Evolutionary conservation across 2,329 filamentous ascomycete genomes (phyloP).

Genomic region (Dendrostoma leiphaemia): DNA sequence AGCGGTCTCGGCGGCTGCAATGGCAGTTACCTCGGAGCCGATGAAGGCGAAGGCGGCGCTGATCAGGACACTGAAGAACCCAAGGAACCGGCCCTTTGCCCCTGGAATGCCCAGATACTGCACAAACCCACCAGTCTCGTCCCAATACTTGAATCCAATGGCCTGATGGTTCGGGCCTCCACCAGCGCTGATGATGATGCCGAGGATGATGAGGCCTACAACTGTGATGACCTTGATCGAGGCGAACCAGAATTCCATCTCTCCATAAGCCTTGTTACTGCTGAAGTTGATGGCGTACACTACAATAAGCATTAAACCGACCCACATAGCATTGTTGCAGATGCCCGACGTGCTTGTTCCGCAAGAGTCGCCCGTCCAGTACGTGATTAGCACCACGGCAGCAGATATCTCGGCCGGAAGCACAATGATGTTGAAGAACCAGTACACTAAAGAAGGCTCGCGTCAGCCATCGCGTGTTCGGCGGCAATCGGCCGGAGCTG

Average conservation of each 20-base stretch:
- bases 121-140: constrained; percentile 64
- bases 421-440: constrained; percentile 14
- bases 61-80: constrained; percentile 68
- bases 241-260: constrained; percentile 77
- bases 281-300: constrained; percentile 60
- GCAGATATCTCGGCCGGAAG: constrained; percentile 18
- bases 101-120: constrained; percentile 52
- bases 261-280: constrained; percentile 70
- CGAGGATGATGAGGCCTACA: constrained; percentile 73
- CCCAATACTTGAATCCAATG: constrained; percentile 74
- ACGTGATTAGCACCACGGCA: constrained; percentile 14
- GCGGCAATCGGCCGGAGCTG: too few species aligned
- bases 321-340: constrained; percentile 16
- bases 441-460: too few species aligned
- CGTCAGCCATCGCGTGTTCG: too few species aligned
- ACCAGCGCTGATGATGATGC: constrained; percentile 72
- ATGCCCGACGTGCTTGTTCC: constrained; percentile 18
- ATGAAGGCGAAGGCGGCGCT: constrained; percentile 70
- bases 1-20: constrained; percentile 74
- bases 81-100: constrained; percentile 60
- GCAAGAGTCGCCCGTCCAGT: constrained; percentile 12
- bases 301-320: neutral
- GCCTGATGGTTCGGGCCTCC: constrained; percentile 58
- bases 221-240: constrained; percentile 76
- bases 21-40: constrained; percentile 73